Evolutionary conservation across 23 red algal species (phyloP), one percentile per base, ranked within the genome.

Genomic region (Agarophyton chilense): DNA sequence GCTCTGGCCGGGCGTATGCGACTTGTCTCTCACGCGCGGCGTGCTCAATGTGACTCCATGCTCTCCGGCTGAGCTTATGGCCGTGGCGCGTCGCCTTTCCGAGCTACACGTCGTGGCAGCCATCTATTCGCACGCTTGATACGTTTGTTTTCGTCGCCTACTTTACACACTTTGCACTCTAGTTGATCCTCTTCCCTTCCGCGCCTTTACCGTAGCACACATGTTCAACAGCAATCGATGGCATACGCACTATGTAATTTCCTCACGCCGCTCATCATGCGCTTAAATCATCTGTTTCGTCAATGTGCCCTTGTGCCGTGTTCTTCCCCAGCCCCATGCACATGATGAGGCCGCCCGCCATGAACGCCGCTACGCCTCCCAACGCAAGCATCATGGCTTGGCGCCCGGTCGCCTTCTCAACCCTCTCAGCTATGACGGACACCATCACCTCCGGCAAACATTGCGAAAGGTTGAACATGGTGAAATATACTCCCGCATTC

Each of bases 401-500:
- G n/a, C 43, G 57, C 41, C 36, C 74, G 2, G 73, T 81, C n/a
- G 31, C 45, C 35, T 41, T 36, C 39, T 84, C 66, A 72, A 95
- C 81, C n/a, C 65, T 55, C 63, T 82, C 84, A 4, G 93, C 54
- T 10, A 90, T 36, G 4, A 96, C 24, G 10, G 87, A 92, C 29
- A 96, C 87, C 25, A 76, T 41, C 32, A 96, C 78, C 49, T 96
- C 94, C 14, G 94, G 94, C 46, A 96, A 31, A 32, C 94, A 96
- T 40, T 96, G 94, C 67, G 81, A 88, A n/a, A 86, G 39, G 52
- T 96, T 96, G 81, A 96, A 96, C 79, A 96, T 13, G 13, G 87
- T 86, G 45, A 54, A 67, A 44, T 87, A 94, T 26, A 79, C 43
- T 1, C 91, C 91, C 1, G 91, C 76, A 22, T 54, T 6, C 33